Evolutionary conservation across 345 rosid genomes (phyloP).

Genomic region (Gossypium arboreum): DNA sequence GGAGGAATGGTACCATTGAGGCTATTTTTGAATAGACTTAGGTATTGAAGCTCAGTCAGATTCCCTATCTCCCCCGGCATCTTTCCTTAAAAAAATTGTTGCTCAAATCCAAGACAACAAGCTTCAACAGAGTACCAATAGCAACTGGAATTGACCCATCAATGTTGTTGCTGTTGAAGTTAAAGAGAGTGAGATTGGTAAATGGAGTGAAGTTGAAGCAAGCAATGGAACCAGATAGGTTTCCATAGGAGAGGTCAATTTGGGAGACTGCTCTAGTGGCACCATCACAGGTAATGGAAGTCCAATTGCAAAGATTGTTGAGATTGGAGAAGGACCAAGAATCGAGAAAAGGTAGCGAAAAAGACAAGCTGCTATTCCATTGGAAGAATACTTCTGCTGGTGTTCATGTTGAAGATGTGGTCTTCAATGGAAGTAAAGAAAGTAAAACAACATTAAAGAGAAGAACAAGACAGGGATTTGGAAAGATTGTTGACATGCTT

Average conservation of each 20-base stretch:
- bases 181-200: conserved; percentile 37
- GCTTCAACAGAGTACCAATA: conserved; percentile 33
- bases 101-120: conserved; percentile 38
- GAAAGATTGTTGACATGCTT: conserved; percentile 19
- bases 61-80: conserved; percentile 26
- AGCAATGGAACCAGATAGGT: conserved; percentile 36
- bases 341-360: conserved; percentile 24
- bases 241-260: conserved; percentile 32
- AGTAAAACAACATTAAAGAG: conserved; percentile 23
- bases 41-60: conserved; percentile 36
- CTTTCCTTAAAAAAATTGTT: conserved; percentile 28
- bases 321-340: conserved; percentile 51
- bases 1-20: conserved; percentile 41
- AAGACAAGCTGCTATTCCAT: conserved; percentile 40
- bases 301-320: conserved; percentile 60
- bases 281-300: conserved; percentile 36
- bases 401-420: conserved; percentile 29
- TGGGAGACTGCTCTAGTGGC: conserved; percentile 26
- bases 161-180: conserved; percentile 25
- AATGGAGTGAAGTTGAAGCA: conserved; percentile 45
- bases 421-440: conserved; percentile 28
- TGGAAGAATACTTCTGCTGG: conserved; percentile 53
- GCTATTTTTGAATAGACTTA: conserved; percentile 34
- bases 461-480: conserved; percentile 17
- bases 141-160: conserved; percentile 30